These are phyloP conservation scores for Nymphaea colorata DNA, from an alignment of 164 flowering plant species.

Conservation along the genomic window DNA sequence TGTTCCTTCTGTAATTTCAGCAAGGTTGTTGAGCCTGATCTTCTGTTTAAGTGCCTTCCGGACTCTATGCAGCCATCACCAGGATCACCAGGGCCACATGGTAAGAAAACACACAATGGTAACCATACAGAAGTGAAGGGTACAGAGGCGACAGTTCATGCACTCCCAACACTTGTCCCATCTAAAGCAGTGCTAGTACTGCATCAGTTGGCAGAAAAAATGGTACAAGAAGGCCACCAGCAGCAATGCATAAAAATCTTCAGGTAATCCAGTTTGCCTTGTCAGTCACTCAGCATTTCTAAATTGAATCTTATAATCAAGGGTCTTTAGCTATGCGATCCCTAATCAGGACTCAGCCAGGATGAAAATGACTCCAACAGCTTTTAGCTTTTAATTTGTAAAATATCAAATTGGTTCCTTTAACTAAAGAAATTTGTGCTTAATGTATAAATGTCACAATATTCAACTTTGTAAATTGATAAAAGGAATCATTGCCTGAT, in stretches of 20 bases:
- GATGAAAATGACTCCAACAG: too few relatives aligned
- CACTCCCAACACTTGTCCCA: constrained; percentile 77
- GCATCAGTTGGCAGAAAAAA: constrained; percentile 73
- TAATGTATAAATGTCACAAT: too few relatives aligned
- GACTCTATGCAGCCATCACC: constrained; percentile 59
- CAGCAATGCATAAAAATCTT: constrained; percentile 62
- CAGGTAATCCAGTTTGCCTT: constrained; percentile 28
- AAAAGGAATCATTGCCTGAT: too few relatives aligned
- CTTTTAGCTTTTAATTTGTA: too few relatives aligned
- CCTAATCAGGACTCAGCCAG: background rate
- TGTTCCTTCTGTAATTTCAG: constrained; percentile 28
- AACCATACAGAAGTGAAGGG: constrained; percentile 16
- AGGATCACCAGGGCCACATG: constrained; percentile 38
- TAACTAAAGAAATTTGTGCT: background rate
- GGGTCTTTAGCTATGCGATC: background rate
- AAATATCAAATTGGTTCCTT: background rate
- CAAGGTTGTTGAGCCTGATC: constrained; percentile 93
- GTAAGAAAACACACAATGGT: constrained; percentile 22
- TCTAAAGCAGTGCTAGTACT: constrained; percentile 74
- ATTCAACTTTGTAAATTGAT: too few relatives aligned
- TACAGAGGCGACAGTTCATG: constrained; percentile 47
- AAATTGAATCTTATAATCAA: background rate
- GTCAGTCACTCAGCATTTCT: too few relatives aligned
- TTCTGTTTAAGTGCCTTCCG: constrained; percentile 87
- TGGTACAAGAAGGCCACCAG: constrained; percentile 71